Conservation (phyloP, 495 filamentous ascomycete genomes). For the Glonium stellatum region DNA sequence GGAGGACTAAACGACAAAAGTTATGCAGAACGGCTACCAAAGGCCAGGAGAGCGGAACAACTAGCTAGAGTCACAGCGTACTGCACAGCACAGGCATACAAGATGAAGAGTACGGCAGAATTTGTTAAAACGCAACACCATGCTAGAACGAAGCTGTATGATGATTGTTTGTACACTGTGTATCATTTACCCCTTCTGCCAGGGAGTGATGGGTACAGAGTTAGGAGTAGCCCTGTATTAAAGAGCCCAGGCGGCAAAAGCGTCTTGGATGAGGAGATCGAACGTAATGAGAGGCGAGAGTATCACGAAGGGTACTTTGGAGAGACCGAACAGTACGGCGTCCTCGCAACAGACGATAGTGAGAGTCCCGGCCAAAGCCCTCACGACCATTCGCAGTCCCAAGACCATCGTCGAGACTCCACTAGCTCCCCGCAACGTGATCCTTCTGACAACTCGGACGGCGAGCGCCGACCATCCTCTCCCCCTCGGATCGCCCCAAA, state of each 20-base stretch:
- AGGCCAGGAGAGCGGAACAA: constrained; percentile 78
- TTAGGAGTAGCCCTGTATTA: constrained; percentile 81
- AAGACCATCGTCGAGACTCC: constrained; percentile 12
- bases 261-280: constrained; percentile 91
- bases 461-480: constrained; percentile 19
- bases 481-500: constrained; percentile 50
- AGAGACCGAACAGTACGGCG: constrained; percentile 39
- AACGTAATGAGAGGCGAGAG: constrained; percentile 81
- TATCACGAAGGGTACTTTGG: constrained; percentile 84
- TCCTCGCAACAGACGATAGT: constrained; percentile 23
- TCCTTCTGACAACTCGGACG: constrained; percentile 9
- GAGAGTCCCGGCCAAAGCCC: constrained; percentile 44
- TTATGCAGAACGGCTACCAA: constrained; percentile 91
- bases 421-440: background rate
- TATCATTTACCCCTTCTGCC: constrained; percentile 88
- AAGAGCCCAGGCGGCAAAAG: constrained; percentile 91
- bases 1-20: constrained; percentile 66
- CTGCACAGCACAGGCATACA: constrained; percentile 90
- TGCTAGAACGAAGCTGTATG: constrained; percentile 96
- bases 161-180: constrained; percentile 92
- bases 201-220: constrained; percentile 74
- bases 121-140: constrained; percentile 86
- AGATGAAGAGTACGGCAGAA: constrained; percentile 72
- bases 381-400: constrained; percentile 29
- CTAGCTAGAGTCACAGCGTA: constrained; percentile 88